Conservation (phyloP, 805 yeast genomes). For the Starmerella etchellsii region DNA sequence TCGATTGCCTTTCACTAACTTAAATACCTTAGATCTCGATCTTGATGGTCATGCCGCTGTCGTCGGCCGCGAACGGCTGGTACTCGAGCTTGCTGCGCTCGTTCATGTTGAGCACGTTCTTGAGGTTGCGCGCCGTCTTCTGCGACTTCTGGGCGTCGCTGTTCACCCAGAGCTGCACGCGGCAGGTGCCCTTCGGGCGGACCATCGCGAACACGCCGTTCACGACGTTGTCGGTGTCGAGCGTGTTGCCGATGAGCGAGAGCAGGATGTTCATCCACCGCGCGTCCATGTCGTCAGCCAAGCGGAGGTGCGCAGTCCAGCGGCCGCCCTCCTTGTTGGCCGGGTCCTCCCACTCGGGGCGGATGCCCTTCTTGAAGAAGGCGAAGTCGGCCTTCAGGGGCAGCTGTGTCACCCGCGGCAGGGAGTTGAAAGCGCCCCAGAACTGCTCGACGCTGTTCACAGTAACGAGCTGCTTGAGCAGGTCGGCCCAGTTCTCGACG, state of each 20-base stretch:
- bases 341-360: conserved; percentile 97
- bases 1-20: too few relatives aligned
- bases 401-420: conserved; percentile 81
- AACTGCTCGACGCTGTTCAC: conserved; percentile 94
- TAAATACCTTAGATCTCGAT: conserved; percentile 16
- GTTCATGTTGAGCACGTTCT: conserved; percentile 64
- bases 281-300: conserved; percentile 53
- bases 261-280: conserved; percentile 66
- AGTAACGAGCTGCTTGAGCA: conserved; percentile 82
- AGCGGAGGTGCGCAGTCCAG: conserved; percentile 66
- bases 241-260: conserved; percentile 88
- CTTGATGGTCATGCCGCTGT: conserved; percentile 14
- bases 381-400: conserved; percentile 91
- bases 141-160: conserved; percentile 44
- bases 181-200: conserved; percentile 58
- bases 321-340: conserved; percentile 85
- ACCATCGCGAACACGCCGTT: conserved; percentile 88
- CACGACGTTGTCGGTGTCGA: conserved; percentile 72
- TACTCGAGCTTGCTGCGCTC: conserved; percentile 67
- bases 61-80: conserved; percentile 41
- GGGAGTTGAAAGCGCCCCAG: conserved; percentile 93
- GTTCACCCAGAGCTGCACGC: conserved; percentile 88
- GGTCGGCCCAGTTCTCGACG: conserved; percentile 79
- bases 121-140: conserved; percentile 73
- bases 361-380: conserved; percentile 81